These are phyloP conservation scores for Russula ochroleuca DNA, from an alignment of 768 basidiomycete genomes.

Conservation along the genomic window DNA sequence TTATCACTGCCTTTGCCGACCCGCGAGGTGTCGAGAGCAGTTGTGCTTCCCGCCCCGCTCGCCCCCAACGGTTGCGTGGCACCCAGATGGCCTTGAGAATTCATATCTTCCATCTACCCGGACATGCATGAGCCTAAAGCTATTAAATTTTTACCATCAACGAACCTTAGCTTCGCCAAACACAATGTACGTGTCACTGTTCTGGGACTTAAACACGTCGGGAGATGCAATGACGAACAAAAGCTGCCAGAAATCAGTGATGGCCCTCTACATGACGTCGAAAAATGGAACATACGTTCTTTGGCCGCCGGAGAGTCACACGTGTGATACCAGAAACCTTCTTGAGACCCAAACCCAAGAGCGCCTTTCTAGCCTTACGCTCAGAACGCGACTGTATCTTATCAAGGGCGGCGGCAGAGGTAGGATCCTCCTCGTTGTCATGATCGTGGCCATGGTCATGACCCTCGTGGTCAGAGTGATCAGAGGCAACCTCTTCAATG, in stretches of 20 bases:
- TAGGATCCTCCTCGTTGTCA: slow-evolving; percentile 73
- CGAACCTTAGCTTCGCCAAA: slow-evolving; percentile 93
- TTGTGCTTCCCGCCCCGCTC: slow-evolving; percentile 44
- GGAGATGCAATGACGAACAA: slow-evolving; percentile 90
- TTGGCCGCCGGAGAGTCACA: slow-evolving; percentile 90
- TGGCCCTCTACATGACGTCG: not conserved
- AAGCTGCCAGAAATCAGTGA: slow-evolving; percentile 43
- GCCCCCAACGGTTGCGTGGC: slow-evolving; percentile 75
- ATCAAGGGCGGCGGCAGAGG: slow-evolving; percentile 77
- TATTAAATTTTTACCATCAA: slow-evolving; percentile 1
- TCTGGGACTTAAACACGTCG: slow-evolving; percentile 96
- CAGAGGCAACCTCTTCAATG: slow-evolving; percentile 79
- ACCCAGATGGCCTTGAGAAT: slow-evolving; percentile 67
- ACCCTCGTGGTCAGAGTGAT: slow-evolving; percentile 66
- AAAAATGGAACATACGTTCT: slow-evolving; percentile 61
- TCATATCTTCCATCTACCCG: slow-evolving; percentile 79
- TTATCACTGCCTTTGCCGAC: slow-evolving; percentile 57
- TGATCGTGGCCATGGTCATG: slow-evolving; percentile 50
- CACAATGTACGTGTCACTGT: slow-evolving; percentile 98
- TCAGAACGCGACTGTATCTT: slow-evolving; percentile 94
- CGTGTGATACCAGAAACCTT: slow-evolving; percentile 89
- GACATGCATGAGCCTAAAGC: not conserved
- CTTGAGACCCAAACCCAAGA: slow-evolving; percentile 87
- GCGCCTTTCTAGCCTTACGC: slow-evolving; percentile 92
- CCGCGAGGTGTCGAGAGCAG: slow-evolving; percentile 49